Conservation (phyloP, 1,284 basidiomycete species). For the Wolfiporia cocos region DNA sequence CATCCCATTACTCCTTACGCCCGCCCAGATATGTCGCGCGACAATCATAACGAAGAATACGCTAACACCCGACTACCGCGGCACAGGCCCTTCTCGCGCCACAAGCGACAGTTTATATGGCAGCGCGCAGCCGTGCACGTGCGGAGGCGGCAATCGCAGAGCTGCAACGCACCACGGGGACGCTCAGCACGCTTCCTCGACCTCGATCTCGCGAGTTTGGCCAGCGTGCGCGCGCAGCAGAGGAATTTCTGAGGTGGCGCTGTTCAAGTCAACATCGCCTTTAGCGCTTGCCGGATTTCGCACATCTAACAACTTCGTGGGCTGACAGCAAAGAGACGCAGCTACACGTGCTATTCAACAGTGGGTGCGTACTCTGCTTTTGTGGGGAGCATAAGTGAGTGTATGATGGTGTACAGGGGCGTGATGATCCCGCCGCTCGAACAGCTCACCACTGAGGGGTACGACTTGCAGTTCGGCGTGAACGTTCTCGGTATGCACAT, state of each 20-base stretch:
- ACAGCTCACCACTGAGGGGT: conserved; percentile 4
- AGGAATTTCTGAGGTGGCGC: conserved; percentile 33
- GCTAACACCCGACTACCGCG: too few relatives aligned
- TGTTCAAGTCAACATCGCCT: neutral
- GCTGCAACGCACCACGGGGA: conserved; percentile 30
- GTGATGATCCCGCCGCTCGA: conserved; percentile 2
- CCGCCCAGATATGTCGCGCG: too few relatives aligned
- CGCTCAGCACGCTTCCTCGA: conserved; percentile 37
- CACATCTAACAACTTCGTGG: neutral
- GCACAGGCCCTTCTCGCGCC: conserved; percentile 21
- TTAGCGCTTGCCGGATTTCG: too few relatives aligned
- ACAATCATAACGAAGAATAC: too few relatives aligned
- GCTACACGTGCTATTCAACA: conserved; percentile 8
- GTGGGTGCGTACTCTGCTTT: conserved; percentile 4
- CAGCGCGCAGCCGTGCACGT: conserved; percentile 33
- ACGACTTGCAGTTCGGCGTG: conserved; percentile 7
- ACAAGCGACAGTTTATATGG: conserved; percentile 50
- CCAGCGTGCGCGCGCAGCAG: conserved; percentile 30
- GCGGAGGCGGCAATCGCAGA: conserved; percentile 36
- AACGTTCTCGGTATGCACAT: conserved; percentile 11
- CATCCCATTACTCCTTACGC: too few relatives aligned
- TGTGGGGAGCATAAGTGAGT: too few relatives aligned
- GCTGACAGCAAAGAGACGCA: conserved; percentile 5
- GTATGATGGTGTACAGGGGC: neutral
- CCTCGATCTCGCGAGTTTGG: conserved; percentile 43